A percentile compares a stretch with the other conserved stretches of the same genome.
These are phyloP conservation scores for Colletotrichum horii DNA, from an alignment of 2,329 filamentous ascomycete species.

Conservation along the genomic window DNA sequence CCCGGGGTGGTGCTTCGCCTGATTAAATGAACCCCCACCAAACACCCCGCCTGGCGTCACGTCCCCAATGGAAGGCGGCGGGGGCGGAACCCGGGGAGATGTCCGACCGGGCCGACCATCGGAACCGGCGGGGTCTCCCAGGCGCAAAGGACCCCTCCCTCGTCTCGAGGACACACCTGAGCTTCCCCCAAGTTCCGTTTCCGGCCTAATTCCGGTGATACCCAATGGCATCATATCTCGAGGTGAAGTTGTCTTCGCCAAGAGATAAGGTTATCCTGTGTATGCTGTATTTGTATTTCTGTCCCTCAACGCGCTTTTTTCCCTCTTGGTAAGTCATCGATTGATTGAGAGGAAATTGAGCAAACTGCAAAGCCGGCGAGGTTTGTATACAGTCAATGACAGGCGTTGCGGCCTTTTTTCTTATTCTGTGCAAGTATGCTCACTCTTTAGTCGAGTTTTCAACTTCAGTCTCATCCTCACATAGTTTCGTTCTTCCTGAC, in stretches of 20 bases:
- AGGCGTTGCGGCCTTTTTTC: not conserved
- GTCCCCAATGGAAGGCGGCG: not conserved
- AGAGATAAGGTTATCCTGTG: not conserved
- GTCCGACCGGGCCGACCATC: slow-evolving; percentile 21
- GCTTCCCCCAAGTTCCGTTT: not conserved
- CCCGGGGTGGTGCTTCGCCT: not conserved
- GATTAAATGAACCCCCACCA: not conserved
- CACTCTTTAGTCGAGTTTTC: not conserved
- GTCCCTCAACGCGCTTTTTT: not conserved
- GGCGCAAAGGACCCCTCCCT: not conserved
- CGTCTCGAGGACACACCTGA: not conserved
- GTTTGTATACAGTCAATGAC: not conserved
- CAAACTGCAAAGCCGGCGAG: not conserved
- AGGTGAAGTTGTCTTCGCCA: not conserved
- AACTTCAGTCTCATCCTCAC: not conserved
- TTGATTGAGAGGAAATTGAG: not conserved
- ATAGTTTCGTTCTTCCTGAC: not conserved
- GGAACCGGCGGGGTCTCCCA: slow-evolving; percentile 1
- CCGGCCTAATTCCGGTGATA: not conserved
- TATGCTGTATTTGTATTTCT: not conserved
- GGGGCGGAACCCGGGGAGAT: slow-evolving; percentile 14
- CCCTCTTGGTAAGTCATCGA: not conserved
- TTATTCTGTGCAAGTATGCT: not conserved
- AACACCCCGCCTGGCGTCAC: not conserved
- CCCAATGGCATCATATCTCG: not conserved